Evolutionary conservation across 148 eudicot genomes (phyloP).

Genomic region (Chenopodium quinoa): DNA sequence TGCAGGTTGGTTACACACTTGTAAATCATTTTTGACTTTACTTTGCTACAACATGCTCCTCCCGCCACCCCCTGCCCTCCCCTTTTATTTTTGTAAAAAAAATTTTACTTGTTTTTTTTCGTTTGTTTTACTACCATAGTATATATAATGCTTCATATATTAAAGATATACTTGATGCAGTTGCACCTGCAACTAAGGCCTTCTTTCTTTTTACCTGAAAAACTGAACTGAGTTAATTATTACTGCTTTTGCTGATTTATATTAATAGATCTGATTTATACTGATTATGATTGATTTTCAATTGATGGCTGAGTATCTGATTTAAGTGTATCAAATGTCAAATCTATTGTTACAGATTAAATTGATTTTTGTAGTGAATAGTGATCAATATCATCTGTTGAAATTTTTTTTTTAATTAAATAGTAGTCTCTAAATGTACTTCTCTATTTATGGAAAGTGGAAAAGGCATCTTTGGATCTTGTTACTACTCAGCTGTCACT

Average conservation of each 20-base stretch:
- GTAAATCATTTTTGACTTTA: not conserved
- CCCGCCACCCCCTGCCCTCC: no score
- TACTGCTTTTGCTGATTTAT: not conserved
- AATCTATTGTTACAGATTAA: no score
- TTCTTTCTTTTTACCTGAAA: not conserved
- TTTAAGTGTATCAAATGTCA: no score
- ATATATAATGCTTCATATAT: not conserved
- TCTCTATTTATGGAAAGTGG: not conserved
- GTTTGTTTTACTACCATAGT: not conserved
- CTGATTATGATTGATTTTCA: not conserved
- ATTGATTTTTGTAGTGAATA: no score
- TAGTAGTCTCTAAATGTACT: no score
- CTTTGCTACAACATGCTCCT: not conserved
- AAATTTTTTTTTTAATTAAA: not conserved
- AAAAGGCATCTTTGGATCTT: not conserved
- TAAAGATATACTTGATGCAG: not conserved
- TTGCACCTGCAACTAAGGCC: not conserved
- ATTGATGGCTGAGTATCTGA: no score
- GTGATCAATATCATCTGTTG: not conserved
- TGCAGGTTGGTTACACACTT: constrained; percentile 52
- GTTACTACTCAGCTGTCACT: not conserved
- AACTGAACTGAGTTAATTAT: not conserved
- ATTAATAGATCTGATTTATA: not conserved
- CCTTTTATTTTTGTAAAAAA: no score
- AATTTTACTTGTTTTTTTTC: no score